Percentiles rank a stretch among this genome's conserved stretches.
Conservation (phyloP, 129 eudicot genomes). For the Glebionis coronaria region DNA sequence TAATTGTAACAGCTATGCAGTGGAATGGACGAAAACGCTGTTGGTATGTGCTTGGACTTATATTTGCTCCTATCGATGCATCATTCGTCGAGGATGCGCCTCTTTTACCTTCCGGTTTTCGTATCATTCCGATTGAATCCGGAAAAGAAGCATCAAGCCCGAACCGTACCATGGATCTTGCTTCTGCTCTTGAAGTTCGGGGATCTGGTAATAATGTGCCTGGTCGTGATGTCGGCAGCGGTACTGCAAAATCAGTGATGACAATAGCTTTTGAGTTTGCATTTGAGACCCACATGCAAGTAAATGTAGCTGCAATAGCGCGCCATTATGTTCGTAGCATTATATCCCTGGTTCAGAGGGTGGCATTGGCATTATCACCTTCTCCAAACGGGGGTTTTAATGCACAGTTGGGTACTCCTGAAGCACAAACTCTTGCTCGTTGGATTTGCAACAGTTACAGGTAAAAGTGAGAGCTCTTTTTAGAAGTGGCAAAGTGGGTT, state of each 20-base stretch:
- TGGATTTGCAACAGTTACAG: conserved; percentile 88
- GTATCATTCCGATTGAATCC: conserved; percentile 82
- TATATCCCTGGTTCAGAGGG: conserved; percentile 82
- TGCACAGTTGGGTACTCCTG: conserved; percentile 65
- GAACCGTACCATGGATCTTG: conserved; percentile 88
- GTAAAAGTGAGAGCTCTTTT: conserved; percentile 18
- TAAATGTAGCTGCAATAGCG: conserved; percentile 81
- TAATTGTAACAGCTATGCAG: conserved; percentile 56
- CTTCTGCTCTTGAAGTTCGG: conserved; percentile 84
- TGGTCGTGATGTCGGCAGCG: conserved; percentile 30
- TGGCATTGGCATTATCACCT: conserved; percentile 80
- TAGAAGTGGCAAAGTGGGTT: too few species aligned
- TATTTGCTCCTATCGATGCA: conserved; percentile 96
- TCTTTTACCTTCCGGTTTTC: conserved; percentile 93
- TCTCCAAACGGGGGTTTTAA: conserved; percentile 59
- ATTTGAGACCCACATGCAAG: conserved; percentile 94
- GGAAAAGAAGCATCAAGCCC: conserved; percentile 83
- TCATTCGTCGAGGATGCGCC: conserved; percentile 95
- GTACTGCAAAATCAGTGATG: conserved; percentile 66
- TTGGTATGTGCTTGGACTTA: conserved; percentile 81
- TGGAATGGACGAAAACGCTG: conserved; percentile 87
- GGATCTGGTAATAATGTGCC: conserved; percentile 51
- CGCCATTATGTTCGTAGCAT: conserved; percentile 80
- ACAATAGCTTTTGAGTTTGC: conserved; percentile 93
- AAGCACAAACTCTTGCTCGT: conserved; percentile 77